Conservation (phyloP, 805 yeast genomes). For the Wickerhamiella slavikovae region DNA sequence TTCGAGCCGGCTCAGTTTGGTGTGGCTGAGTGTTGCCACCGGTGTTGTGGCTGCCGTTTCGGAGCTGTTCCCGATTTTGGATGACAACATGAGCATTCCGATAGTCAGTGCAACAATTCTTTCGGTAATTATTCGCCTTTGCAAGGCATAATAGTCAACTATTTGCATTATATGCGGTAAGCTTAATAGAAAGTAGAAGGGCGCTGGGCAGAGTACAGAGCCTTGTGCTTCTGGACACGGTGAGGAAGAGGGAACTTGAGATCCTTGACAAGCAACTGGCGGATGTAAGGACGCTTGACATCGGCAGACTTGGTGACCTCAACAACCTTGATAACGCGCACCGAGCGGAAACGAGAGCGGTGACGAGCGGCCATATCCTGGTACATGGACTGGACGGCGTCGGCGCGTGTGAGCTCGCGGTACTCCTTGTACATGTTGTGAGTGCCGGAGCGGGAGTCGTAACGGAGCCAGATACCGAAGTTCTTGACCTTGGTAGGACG, state of each 20-base stretch:
- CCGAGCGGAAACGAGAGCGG: constrained; percentile 99
- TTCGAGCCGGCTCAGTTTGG: constrained; percentile 34
- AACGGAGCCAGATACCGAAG: constrained; percentile 99
- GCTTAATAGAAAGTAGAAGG: constrained; percentile 93
- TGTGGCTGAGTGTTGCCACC: constrained; percentile 32
- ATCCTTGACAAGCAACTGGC: constrained; percentile 86
- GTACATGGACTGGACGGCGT: constrained; percentile 96
- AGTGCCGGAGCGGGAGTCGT: constrained; percentile 99
- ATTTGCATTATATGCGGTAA: no score
- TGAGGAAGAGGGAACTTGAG: constrained; percentile 99
- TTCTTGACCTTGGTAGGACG: constrained; percentile 98
- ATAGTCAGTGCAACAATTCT: constrained; percentile 56
- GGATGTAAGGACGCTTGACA: constrained; percentile 97
- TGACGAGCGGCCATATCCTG: constrained; percentile 99
- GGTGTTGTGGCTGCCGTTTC: constrained; percentile 75
- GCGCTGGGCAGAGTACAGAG: constrained; percentile 76
- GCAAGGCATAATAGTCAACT: no score
- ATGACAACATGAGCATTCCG: constrained; percentile 91
- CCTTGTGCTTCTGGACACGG: constrained; percentile 85
- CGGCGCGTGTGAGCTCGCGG: constrained; percentile 98
- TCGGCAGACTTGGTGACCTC: constrained; percentile 95
- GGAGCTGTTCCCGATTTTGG: constrained; percentile 70
- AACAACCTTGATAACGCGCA: constrained; percentile 98
- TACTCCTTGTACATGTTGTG: constrained; percentile 99
- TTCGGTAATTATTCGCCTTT: constrained; percentile 24